Conservation (phyloP, 2,329 filamentous ascomycete genomes). For the Hansfordia pulvinata region DNA sequence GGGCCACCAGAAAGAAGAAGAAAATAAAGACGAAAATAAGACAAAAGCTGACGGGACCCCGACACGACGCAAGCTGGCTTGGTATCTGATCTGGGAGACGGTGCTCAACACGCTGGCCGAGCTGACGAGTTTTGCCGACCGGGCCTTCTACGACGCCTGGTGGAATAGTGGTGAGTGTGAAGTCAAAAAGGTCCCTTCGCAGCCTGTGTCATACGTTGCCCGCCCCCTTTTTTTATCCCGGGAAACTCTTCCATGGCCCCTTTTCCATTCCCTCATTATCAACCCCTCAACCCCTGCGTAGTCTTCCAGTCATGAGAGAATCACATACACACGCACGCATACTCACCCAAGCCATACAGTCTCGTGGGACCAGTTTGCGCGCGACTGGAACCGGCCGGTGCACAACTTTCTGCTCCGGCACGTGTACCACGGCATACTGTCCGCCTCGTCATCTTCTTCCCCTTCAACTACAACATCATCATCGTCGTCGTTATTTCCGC, state of each 20-base stretch:
- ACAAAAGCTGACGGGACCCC: no score
- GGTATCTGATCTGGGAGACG: slow-evolving; percentile 74
- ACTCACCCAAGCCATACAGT: no score
- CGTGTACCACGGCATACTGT: slow-evolving; percentile 68
- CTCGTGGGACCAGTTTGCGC: slow-evolving; percentile 64
- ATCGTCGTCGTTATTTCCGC: no score
- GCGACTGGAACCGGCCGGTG: slow-evolving; percentile 70
- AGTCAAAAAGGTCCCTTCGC: not conserved
- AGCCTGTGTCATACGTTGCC: no score
- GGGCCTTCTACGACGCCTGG: slow-evolving; percentile 56
- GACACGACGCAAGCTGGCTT: slow-evolving; percentile 46
- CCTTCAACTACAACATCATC: no score
- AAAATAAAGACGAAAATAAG: no score
- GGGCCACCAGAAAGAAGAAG: no score
- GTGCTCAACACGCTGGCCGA: slow-evolving; percentile 66
- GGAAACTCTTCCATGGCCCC: slow-evolving; percentile 1
- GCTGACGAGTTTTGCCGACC: slow-evolving; percentile 62
- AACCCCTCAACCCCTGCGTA: no score
- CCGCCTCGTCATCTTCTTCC: slow-evolving; percentile 64
- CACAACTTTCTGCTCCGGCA: slow-evolving; percentile 67
- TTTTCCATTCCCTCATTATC: no score
- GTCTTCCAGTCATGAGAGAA: no score
- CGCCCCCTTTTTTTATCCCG: not conserved
- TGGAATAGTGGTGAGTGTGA: slow-evolving; percentile 38
- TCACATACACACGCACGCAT: no score